Conservation (phyloP, 768 basidiomycete species). For the Mycena galericulata region DNA sequence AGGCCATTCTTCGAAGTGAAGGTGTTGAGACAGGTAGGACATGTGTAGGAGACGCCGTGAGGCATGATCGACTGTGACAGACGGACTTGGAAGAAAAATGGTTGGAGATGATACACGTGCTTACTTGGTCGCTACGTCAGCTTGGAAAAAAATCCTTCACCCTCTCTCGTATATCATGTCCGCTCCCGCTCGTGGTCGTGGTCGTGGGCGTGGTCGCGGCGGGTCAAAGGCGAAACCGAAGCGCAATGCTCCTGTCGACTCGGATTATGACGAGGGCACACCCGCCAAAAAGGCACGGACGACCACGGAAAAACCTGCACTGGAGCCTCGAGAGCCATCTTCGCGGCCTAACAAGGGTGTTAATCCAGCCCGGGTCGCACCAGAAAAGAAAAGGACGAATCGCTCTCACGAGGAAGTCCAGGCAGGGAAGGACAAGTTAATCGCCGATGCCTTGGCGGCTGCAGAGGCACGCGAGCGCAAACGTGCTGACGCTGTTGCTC, state of each 20-base stretch:
- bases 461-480: not conserved
- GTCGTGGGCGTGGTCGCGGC: too few relatives aligned
- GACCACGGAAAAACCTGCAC: not conserved
- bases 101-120: not conserved
- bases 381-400: not conserved
- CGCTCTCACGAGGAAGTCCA: not conserved
- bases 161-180: too few relatives aligned
- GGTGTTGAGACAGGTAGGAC: not conserved
- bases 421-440: not conserved
- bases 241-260: not conserved
- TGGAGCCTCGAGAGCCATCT: too few relatives aligned
- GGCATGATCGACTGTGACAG: not conserved
- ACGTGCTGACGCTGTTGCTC: not conserved
- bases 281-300: not conserved
- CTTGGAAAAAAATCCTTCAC: not conserved
- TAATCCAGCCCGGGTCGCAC: too few relatives aligned
- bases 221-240: not conserved
- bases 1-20: not conserved
- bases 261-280: not conserved
- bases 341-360: too few relatives aligned
- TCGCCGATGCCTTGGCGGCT: too few relatives aligned
- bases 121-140: not conserved
- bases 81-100: not conserved
- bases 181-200: too few relatives aligned
- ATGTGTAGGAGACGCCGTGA: slow-evolving; percentile 2